phyloP scores from a whole-genome alignment of 257 asterid species.

The Haberlea rhodopensis region DNA sequence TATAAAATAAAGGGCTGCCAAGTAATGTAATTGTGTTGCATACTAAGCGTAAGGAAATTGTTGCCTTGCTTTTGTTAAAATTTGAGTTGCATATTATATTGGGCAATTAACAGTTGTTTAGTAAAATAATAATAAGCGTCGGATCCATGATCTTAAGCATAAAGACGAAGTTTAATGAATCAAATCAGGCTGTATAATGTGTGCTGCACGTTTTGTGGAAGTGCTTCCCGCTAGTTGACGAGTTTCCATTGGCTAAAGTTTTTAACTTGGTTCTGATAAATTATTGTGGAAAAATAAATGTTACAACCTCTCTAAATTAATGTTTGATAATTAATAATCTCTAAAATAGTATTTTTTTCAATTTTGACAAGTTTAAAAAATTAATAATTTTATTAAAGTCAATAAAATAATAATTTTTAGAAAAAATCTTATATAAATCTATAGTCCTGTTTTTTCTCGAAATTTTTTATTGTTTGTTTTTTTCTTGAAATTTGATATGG shows the following conservation, averaged over 20 bases:
- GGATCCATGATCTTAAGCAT: neutral
- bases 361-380: no score
- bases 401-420: no score
- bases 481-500: no score
- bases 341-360: no score
- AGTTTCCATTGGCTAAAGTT: neutral
- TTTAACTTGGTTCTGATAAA: neutral
- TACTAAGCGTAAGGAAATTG: constrained; percentile 10
- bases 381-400: no score
- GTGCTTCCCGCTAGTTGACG: neutral
- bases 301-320: no score
- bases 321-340: no score
- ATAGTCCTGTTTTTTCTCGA: no score
- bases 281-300: neutral
- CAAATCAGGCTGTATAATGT: constrained; percentile 25
- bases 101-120: neutral
- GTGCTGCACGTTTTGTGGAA: constrained; percentile 15
- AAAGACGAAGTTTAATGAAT: neutral
- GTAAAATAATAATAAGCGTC: neutral
- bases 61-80: constrained; percentile 16
- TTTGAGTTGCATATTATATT: constrained; percentile 26
- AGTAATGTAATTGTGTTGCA: constrained; percentile 41
- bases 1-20: constrained; percentile 16
- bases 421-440: no score
- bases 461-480: no score